Evolutionary conservation across 768 basidiomycete genomes (phyloP), one percentile per base, ranked within the genome.

Genomic region (Royoungia palumana): DNA sequence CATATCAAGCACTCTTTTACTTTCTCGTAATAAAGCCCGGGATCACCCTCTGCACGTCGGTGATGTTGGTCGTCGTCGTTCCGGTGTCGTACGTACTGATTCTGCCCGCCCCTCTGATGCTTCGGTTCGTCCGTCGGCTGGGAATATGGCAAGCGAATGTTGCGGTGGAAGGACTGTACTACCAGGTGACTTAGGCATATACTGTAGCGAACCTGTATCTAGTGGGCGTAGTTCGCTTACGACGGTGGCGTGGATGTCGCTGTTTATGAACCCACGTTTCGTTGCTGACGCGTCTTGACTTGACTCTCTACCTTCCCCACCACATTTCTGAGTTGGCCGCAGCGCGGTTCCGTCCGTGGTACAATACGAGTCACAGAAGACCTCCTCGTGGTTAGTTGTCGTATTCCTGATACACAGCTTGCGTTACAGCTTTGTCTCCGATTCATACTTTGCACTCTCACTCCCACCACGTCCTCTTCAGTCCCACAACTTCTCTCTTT

Each of bases 11-110:
- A 0, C 75, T 92, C 4, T 91, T 92, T 73, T 91, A 92, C 64
- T 92, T 92, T 70, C 77, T 92, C 51, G 86, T 91, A 42, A 82
- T 92, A 72, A 92, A 92, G 64, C 87, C 89, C 3, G 75, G 80
- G 25, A 86, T 91, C 64, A 89, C 88, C 1, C 66, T 92, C 22
- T 70, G 85, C 16, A 70, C 90, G 30, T 76, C 79, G 6, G 63
- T 88, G 13, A 55, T 70, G 19, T 62, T 88, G 42, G 34, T 87
- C 14, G 67, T 78, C 13, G 51, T 87, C 48, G 78, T 82, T 20
- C 69, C 88, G 0, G 75, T 85, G 2, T 68, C 78, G 16, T 68
- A 87, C 11, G 65, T 76, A 24, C 72, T 89, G 3, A 64, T 91
- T 6, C 48, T 86, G 16, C 85, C 89, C 10, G 83, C 82, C 0